Evolutionary conservation across 2,329 filamentous ascomycete species (phyloP).

Genomic region (Endothia cerciana): DNA sequence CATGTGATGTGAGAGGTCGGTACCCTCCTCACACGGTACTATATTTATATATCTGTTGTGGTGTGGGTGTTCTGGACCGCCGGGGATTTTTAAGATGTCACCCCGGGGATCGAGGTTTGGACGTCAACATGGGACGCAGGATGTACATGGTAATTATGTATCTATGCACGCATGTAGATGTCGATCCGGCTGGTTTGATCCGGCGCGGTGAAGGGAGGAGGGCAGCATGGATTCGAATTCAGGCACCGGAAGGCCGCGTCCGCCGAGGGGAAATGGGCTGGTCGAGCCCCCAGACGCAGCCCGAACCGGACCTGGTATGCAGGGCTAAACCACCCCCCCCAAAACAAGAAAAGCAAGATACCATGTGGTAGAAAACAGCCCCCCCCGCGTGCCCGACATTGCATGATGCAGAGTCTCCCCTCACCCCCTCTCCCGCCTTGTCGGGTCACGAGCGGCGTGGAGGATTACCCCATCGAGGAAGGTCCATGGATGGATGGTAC

Average conservation of each 20-base stretch:
- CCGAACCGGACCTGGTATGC: background rate
- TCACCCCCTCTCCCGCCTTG: background rate
- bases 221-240: background rate
- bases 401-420: no score
- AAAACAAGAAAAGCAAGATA: no score
- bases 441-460: background rate
- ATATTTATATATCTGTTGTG: no score
- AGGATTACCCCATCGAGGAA: background rate
- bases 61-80: background rate
- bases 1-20: no score
- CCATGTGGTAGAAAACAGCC: no score
- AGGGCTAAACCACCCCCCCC: no score
- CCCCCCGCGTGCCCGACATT: no score
- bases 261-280: background rate
- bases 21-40: no score
- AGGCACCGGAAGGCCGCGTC: conserved; percentile 2
- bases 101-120: background rate
- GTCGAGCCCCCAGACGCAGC: background rate
- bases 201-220: background rate
- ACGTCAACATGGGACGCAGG: no score
- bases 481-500: background rate
- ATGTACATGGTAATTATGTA: no score
- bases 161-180: no score
- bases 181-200: conserved; percentile 6
- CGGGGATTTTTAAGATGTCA: background rate